Evolutionary conservation across 1,284 basidiomycete genomes (phyloP), one percentile per base, ranked within the genome.

Genomic region (Hymenochaete sp.): DNA sequence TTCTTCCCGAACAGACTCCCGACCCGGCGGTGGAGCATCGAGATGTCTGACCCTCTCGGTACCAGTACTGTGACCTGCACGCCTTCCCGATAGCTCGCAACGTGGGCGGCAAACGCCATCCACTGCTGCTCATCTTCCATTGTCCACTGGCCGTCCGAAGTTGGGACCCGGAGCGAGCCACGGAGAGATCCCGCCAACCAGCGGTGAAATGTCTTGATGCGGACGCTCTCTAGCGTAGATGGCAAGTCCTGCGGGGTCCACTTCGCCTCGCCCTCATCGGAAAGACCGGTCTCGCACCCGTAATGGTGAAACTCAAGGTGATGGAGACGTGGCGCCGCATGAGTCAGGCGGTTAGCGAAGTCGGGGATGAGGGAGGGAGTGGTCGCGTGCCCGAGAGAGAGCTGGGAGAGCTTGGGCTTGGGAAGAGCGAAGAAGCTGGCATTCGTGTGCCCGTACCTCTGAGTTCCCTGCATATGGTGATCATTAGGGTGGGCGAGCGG

Each of bases 251-350:
- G 35, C 10, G 45, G 39, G 24, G 42, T 35, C 45, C 45, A 47
- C 13, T 24, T 14, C 39, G 42, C 38, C 26, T 47, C 45, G 22
- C 29, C 21, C 14, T 27, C 25, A 6, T n/a, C n/a, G n/a, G n/a
- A n/a, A n/a, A n/a, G n/a, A n/a, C n/a, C n/a, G n/a, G n/a, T n/a
- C n/a, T n/a, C n/a, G n/a, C n/a, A n/a, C 28, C 45, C 45, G 26
- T 33, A 47, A 26, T 47, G 38, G 38, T 47, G 42, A n/a, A 42
- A 47, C 33, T 47, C 45, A 35, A 47, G 31, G 6, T 31, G 3
- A 4, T 29, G 31, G 18, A 47, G 25, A 21, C 38, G 42, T 3
- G 45, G 45, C 4, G 45, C 29, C n/a, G 33, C 27, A 14, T 25
- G 9, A 19, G n/a, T 7, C n/a, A 47, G 16, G 11, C 37, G 29